Conservation (phyloP, 1,284 basidiomycete genomes). For the Fomitopsis schrenkii region DNA sequence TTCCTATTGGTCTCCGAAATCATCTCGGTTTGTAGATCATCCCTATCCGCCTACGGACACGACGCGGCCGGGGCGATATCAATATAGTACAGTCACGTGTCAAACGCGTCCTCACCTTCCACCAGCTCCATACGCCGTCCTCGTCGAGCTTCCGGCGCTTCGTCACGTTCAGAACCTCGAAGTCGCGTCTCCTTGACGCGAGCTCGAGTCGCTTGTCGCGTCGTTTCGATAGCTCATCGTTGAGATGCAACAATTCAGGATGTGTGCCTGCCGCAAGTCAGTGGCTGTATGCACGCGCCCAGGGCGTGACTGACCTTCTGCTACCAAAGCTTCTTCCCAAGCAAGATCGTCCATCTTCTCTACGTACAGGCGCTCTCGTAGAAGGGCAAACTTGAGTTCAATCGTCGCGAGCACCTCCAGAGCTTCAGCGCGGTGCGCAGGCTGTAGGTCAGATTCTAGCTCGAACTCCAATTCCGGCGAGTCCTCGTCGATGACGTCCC, state of each 20-base stretch:
- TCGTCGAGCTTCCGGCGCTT: conserved; percentile 61
- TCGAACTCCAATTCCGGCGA: conserved; percentile 20
- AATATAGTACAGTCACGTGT: conserved; percentile 1
- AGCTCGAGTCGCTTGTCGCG: conserved; percentile 73
- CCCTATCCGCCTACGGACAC: conserved; percentile 48
- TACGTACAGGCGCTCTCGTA: conserved; percentile 71
- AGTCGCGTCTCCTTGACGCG: conserved; percentile 63
- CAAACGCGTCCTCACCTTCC: conserved; percentile 50
- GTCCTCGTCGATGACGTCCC: conserved; percentile 27
- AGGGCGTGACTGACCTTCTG: conserved; percentile 44
- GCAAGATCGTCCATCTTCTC: conserved; percentile 80
- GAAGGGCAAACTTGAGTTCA: conserved; percentile 72
- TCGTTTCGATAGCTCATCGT: conserved; percentile 66
- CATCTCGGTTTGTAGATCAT: conserved; percentile 78
- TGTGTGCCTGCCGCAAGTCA: conserved; percentile 53
- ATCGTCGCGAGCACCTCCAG: conserved; percentile 73
- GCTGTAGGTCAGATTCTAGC: conserved; percentile 28
- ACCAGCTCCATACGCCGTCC: conserved; percentile 68
- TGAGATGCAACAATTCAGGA: conserved; percentile 79
- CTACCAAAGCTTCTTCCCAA: conserved; percentile 71
- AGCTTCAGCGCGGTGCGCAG: conserved; percentile 65
- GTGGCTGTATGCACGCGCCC: not conserved
- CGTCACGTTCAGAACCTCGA: conserved; percentile 53
- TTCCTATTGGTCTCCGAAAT: conserved; percentile 82
- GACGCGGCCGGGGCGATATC: not conserved